phyloP scores from a whole-genome alignment of 2,329 filamentous ascomycete species.

The Tolypocladium amazonense region DNA sequence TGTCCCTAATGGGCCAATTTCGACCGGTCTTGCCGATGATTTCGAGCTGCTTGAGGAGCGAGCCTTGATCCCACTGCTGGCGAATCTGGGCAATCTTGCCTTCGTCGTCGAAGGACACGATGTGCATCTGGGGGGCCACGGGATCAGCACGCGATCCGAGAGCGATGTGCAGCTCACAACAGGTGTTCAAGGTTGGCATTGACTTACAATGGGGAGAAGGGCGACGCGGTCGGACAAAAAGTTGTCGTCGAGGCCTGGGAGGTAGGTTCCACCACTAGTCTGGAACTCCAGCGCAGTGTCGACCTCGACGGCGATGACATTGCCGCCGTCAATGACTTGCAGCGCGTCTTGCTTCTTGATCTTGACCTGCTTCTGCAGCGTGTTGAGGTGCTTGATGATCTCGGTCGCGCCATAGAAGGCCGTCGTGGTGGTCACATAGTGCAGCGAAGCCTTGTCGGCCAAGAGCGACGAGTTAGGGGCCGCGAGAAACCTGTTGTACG shows the following conservation, averaged over 20 bases:
- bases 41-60: constrained; percentile 84
- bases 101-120: constrained; percentile 70
- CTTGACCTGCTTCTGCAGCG: constrained; percentile 62
- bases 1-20: constrained; percentile 92
- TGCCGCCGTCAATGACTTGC: constrained; percentile 58
- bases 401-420: constrained; percentile 59
- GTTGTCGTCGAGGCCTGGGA: constrained; percentile 87
- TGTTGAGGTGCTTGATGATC: constrained; percentile 72
- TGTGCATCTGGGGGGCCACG: constrained; percentile 55
- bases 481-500: constrained; percentile 63
- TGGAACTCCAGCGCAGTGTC: constrained; percentile 77
- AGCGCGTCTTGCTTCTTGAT: constrained; percentile 76
- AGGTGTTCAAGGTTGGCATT: not conserved
- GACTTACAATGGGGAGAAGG: constrained; percentile 68
- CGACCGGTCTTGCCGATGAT: constrained; percentile 82
- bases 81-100: constrained; percentile 80
- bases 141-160: not conserved
- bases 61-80: constrained; percentile 90
- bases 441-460: constrained; percentile 55
- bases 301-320: constrained; percentile 69
- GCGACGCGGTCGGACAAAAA: constrained; percentile 78
- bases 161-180: constrained; percentile 3
- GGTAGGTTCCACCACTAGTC: constrained; percentile 71
- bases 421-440: constrained; percentile 86
- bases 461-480: constrained; percentile 54